phyloP scores from a whole-genome alignment of 139 green algal species.

The Pleodorina starrii region DNA sequence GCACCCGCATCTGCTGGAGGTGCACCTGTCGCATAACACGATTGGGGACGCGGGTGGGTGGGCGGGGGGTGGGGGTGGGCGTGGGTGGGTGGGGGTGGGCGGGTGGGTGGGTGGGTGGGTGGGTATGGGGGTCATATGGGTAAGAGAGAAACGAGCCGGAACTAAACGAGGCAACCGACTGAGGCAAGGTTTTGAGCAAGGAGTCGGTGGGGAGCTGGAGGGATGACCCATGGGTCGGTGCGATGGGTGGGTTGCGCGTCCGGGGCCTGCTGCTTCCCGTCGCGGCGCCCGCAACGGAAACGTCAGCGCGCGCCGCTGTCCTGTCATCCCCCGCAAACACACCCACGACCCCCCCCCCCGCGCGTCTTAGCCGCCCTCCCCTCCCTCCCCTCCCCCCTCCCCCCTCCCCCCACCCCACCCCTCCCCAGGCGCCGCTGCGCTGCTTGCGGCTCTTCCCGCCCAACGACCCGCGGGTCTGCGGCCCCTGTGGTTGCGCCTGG shows the following conservation, averaged over 20 bases:
- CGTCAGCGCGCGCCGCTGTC: too few species aligned
- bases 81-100: neutral
- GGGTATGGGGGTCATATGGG: too few species aligned
- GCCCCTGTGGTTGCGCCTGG: constrained; percentile 82
- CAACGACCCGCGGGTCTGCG: constrained; percentile 35
- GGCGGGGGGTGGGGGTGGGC: neutral
- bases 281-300: too few species aligned
- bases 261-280: too few species aligned
- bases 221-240: neutral
- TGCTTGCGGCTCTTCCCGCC: constrained; percentile 7
- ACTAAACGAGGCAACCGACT: too few species aligned
- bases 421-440: constrained; percentile 26
- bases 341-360: too few species aligned
- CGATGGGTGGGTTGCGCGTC: neutral
- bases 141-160: too few species aligned
- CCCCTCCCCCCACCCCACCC: neutral
- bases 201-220: neutral
- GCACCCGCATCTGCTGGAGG: constrained; percentile 52
- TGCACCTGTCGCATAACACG: constrained; percentile 74
- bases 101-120: neutral
- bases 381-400: neutral
- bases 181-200: neutral
- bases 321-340: too few species aligned
- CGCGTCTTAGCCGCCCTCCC: neutral
- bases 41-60: constrained; percentile 54